Conservation (phyloP, 352 stramenopile species). For the Pythium vanterpoolii region DNA sequence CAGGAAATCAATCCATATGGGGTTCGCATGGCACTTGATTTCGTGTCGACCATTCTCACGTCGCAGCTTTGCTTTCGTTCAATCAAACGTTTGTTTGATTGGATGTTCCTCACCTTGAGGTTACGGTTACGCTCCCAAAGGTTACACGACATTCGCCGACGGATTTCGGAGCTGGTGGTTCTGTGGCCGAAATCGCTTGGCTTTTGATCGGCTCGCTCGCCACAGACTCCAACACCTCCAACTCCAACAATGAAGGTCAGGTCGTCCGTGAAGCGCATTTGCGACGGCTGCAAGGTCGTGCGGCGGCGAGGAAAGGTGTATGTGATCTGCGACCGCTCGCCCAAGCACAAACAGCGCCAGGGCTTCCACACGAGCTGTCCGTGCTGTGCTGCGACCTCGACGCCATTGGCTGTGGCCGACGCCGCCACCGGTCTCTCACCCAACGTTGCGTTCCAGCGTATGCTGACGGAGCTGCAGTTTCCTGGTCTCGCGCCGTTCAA, state of each 20-base stretch:
- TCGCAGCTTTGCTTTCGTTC: slow-evolving; percentile 10
- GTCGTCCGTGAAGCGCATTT: slow-evolving; percentile 90
- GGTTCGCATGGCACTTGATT: no score
- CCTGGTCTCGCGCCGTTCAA: slow-evolving; percentile 72
- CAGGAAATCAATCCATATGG: no score
- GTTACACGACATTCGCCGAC: slow-evolving; percentile 12
- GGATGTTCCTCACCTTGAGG: background rate
- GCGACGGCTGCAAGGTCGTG: slow-evolving; percentile 90
- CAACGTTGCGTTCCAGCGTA: slow-evolving; percentile 91
- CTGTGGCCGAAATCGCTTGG: slow-evolving; percentile 11
- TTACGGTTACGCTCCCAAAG: background rate
- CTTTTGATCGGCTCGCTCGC: background rate
- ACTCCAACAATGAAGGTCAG: slow-evolving; percentile 87
- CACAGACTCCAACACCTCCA: slow-evolving; percentile 14
- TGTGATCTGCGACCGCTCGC: slow-evolving; percentile 89
- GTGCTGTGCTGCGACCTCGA: slow-evolving; percentile 26
- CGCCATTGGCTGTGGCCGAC: slow-evolving; percentile 23
- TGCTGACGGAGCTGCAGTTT: slow-evolving; percentile 95
- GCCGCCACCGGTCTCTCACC: slow-evolving; percentile 51
- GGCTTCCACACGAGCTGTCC: slow-evolving; percentile 84
- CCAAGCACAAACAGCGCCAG: slow-evolving; percentile 93
- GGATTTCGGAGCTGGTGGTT: slow-evolving; percentile 7
- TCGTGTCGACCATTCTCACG: slow-evolving; percentile 2
- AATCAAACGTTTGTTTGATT: slow-evolving; percentile 21
- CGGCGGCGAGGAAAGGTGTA: slow-evolving; percentile 84